phyloP scores from a whole-genome alignment of 164 flowering plant genomes.

The Vitis rotundifolia region DNA sequence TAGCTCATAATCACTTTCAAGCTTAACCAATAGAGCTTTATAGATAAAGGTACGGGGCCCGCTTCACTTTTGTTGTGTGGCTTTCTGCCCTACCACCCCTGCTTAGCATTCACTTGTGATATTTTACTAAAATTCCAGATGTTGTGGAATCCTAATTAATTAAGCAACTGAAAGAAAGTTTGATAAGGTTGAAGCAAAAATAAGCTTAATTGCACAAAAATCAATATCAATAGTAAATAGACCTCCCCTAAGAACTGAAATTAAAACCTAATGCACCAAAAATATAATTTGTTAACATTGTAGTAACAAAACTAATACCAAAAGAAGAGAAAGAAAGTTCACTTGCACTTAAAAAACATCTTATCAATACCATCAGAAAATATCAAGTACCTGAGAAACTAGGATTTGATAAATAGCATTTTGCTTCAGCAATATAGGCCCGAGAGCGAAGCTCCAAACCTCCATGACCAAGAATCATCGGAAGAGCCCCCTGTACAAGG shows the following conservation, averaged over 20 bases:
- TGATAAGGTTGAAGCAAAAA: not conserved
- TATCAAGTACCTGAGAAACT: conserved; percentile 61
- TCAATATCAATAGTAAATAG: not conserved
- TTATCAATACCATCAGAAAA: not conserved
- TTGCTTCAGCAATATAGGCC: conserved; percentile 83
- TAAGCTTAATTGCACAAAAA: not conserved
- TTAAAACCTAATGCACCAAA: not conserved
- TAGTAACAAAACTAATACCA: not conserved
- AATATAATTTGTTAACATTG: not conserved
- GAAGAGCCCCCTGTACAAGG: conserved; percentile 75
- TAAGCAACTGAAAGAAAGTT: not conserved
- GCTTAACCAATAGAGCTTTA: too few relatives aligned
- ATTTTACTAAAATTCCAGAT: too few relatives aligned
- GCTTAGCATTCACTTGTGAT: too few relatives aligned
- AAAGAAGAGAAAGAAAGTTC: not conserved
- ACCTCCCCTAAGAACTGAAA: not conserved
- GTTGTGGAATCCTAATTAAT: too few relatives aligned
- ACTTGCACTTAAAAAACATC: not conserved
- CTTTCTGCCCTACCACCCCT: too few relatives aligned
- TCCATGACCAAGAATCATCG: conserved; percentile 94
- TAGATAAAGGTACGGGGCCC: too few relatives aligned
- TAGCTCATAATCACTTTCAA: too few relatives aligned
- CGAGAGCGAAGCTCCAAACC: conserved; percentile 91
- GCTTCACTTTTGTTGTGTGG: too few relatives aligned
- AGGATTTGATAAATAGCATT: conserved; percentile 83